These are phyloP conservation scores for Hippophae rhamnoides DNA, from an alignment of 306 rosid genomes.

Conservation along the genomic window DNA sequence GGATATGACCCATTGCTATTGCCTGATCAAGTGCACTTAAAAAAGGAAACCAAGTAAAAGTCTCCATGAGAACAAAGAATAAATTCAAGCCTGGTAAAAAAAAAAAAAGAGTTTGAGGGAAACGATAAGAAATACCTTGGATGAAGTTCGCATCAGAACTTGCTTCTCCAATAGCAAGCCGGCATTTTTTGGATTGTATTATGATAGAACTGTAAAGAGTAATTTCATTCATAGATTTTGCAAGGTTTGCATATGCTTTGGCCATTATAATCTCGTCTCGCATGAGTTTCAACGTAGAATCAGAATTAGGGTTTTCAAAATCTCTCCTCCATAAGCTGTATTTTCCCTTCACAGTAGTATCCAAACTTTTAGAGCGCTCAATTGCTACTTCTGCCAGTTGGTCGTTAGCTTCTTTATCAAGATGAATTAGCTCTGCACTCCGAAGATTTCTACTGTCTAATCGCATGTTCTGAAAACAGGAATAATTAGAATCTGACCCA, in stretches of 20 bases:
- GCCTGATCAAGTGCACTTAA: constrained; percentile 78
- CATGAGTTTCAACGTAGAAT: constrained; percentile 88
- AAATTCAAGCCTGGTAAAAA: constrained; percentile 19
- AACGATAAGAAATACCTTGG: constrained; percentile 46
- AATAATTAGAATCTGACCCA: constrained; percentile 18
- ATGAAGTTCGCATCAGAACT: constrained; percentile 75
- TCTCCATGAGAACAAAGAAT: constrained; percentile 19
- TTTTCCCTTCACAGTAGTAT: constrained; percentile 56
- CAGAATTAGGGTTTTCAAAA: constrained; percentile 76
- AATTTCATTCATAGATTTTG: constrained; percentile 65
- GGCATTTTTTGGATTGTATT: constrained; percentile 51
- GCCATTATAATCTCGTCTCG: constrained; percentile 95
- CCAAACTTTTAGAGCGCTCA: constrained; percentile 53
- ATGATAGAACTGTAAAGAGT: constrained; percentile 48
- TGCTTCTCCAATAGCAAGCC: constrained; percentile 72
- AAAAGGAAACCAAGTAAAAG: constrained; percentile 24
- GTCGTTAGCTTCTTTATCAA: constrained; percentile 58
- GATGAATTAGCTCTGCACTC: constrained; percentile 46
- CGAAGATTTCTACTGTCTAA: constrained; percentile 68
- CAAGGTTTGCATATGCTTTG: constrained; percentile 71
- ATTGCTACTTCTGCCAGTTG: constrained; percentile 59
- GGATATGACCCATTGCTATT: constrained; percentile 84
- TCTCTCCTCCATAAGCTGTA: constrained; percentile 94
- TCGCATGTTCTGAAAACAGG: constrained; percentile 54
- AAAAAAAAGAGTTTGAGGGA: constrained; percentile 2